These are phyloP conservation scores for Phaeoacremonium minimum DNA, from an alignment of 2,329 filamentous ascomycete genomes.

Conservation along the genomic window DNA sequence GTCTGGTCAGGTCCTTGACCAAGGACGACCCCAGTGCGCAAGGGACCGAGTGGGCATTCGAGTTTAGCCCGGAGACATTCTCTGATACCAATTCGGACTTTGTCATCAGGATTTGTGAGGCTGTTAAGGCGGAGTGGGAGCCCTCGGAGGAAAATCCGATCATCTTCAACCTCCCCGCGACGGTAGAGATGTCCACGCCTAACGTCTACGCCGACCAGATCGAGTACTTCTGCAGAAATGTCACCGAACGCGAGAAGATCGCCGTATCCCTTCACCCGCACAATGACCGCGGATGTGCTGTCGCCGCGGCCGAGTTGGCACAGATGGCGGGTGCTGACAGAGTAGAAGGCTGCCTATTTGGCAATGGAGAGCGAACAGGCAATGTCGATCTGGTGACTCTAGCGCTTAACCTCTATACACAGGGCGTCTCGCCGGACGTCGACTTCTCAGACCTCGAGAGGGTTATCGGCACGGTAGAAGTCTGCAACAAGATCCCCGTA, in stretches of 20 bases:
- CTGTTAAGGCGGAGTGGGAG: constrained; percentile 91
- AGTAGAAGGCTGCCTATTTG: constrained; percentile 90
- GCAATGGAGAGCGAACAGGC: constrained; percentile 91
- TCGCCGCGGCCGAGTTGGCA: constrained; percentile 84
- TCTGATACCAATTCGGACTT: constrained; percentile 87
- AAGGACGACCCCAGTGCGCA: constrained; percentile 64
- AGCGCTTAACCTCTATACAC: constrained; percentile 90
- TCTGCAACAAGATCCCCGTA: constrained; percentile 90
- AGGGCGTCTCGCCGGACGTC: constrained; percentile 78
- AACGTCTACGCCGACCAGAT: constrained; percentile 97
- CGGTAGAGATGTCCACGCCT: constrained; percentile 89
- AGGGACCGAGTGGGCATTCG: constrained; percentile 68
- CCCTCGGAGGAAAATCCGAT: constrained; percentile 75
- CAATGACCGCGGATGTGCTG: constrained; percentile 87
- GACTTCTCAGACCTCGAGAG: constrained; percentile 87
- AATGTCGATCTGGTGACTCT: constrained; percentile 94
- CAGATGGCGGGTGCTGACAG: constrained; percentile 96
- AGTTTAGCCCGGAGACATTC: constrained; percentile 85
- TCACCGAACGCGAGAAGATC: constrained; percentile 80
- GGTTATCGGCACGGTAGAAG: constrained; percentile 85
- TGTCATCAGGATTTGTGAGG: constrained; percentile 78
- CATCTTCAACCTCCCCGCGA: constrained; percentile 96
- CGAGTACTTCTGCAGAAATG: constrained; percentile 88
- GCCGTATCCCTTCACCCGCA: constrained; percentile 89
- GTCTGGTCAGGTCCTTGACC: constrained; percentile 82